These are phyloP conservation scores for Allium cepa DNA, from an alignment of 106 monocot species.

Conservation along the genomic window DNA sequence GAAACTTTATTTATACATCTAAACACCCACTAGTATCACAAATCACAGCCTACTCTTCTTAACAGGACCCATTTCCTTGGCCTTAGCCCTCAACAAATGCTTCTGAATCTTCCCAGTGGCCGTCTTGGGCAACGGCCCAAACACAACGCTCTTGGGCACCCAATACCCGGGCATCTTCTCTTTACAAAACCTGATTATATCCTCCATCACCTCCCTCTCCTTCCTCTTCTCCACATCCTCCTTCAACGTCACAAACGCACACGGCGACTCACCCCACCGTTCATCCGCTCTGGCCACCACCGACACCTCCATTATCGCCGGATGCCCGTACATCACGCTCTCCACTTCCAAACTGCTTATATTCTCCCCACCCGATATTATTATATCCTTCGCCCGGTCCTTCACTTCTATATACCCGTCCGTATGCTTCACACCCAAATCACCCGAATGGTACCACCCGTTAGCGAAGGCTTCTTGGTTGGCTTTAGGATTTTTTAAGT, in stretches of 20 bases:
- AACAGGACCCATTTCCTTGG: constrained; percentile 57
- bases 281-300: constrained; percentile 66
- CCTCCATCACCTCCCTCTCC: constrained; percentile 25
- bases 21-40: no score
- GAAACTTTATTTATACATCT: background rate
- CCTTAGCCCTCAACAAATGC: constrained; percentile 48
- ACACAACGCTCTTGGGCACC: constrained; percentile 62
- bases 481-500: constrained; percentile 55
- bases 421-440: constrained; percentile 60
- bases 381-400: constrained; percentile 64
- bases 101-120: constrained; percentile 77
- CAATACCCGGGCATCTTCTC: constrained; percentile 58
- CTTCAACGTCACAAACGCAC: constrained; percentile 61
- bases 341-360: constrained; percentile 79
- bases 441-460: constrained; percentile 81
- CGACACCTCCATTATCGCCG: constrained; percentile 47
- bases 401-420: constrained; percentile 72
- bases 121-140: constrained; percentile 62
- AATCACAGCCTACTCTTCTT: constrained; percentile 48
- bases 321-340: constrained; percentile 41
- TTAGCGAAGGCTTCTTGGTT: constrained; percentile 51
- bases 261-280: constrained; percentile 73
- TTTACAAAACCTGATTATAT: constrained; percentile 44
- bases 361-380: constrained; percentile 74
- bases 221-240: constrained; percentile 10